phyloP scores from a whole-genome alignment of 2,329 filamentous ascomycete species.

The Dothiorella sarmentorum region DNA sequence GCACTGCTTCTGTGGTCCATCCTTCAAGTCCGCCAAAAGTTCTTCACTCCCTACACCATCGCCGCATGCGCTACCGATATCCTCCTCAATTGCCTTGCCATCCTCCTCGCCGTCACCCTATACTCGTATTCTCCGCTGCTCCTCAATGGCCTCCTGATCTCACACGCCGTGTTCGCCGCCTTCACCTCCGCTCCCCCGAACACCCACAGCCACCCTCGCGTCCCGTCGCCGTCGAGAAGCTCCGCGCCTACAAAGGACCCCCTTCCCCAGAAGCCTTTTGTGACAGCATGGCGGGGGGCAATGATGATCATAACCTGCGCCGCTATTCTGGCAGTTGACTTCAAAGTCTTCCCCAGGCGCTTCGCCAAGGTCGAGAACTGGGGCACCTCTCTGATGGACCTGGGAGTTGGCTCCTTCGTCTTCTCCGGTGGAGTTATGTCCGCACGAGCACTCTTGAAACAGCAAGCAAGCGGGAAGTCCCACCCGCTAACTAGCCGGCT shows the following conservation, averaged over 20 bases:
- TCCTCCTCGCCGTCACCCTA: conserved; percentile 80
- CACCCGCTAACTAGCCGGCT: conserved; percentile 58
- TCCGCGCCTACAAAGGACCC: conserved; percentile 37
- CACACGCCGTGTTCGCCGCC: conserved; percentile 65
- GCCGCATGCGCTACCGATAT: conserved; percentile 75
- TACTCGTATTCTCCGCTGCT: conserved; percentile 74
- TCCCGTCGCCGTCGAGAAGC: conserved; percentile 25
- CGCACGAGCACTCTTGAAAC: conserved; percentile 73
- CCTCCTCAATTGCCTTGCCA: conserved; percentile 76
- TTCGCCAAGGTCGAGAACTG: conserved; percentile 99
- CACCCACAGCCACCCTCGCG: conserved; percentile 21
- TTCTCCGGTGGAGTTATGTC: conserved; percentile 92
- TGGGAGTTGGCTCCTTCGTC: conserved; percentile 96
- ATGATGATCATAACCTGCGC: conserved; percentile 91
- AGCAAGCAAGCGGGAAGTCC: conserved; percentile 53
- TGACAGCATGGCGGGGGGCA: conserved; percentile 84
- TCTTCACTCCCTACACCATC: conserved; percentile 71
- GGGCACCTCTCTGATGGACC: conserved; percentile 98
- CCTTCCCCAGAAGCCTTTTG: conserved; percentile 82
- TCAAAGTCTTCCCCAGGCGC: conserved; percentile 83
- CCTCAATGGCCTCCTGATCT: conserved; percentile 69
- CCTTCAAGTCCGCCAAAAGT: conserved; percentile 76
- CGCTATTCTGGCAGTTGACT: conserved; percentile 95
- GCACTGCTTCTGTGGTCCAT: conserved; percentile 84
- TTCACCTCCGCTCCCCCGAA: conserved; percentile 34